Evolutionary conservation across 73 alveolate species (phyloP), one percentile per base, ranked within the genome.

Genomic region (Breviolum minutum): DNA sequence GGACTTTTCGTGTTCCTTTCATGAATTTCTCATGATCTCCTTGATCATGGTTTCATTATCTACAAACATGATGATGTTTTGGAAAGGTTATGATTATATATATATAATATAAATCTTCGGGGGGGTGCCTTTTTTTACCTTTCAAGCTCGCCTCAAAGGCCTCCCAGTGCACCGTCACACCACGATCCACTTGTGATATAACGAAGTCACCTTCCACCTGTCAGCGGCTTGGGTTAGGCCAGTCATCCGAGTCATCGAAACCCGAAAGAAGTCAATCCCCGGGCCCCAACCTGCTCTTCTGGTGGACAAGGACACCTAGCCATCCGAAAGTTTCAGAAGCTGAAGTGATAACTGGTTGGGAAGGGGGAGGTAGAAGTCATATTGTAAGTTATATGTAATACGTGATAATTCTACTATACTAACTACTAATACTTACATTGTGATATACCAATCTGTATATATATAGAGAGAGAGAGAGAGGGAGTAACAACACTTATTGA

Each of bases 131-230:
- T 20, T 68, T 16, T 68, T 16, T 16, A 70, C 8, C 80, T n/a
- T 70, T 2, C 2, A 70, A 27, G 66, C 54, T 48, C 19, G 98
- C 98, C 98, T 92, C 98, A n/a, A 92, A 92, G 20, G 98, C 98
- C n/a, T 92, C 98, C 98, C 98, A 92, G 26, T 74, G 89, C 61
- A 92, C 98, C 81, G 87, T 92, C 81, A 92, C 98, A 80, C 98
- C 98, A 22, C 98, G 98, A 24, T 92, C 98, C 32, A 92, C 98
- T 92, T 88, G 74, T 22, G 63, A 27, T 11, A 24, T 22, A 68
- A 68, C 77, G n/a, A 22, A 4, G 54, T 40, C 54, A 40, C 54
- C 54, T 0, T 40, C 54, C 54, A 40, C 54, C 54, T 40, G 54
- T 40, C 54, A 40, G 54, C 54, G 3, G 12, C 54, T 71, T 71